phyloP scores from a whole-genome alignment of 768 basidiomycete genomes.

The Suillus discolor region DNA sequence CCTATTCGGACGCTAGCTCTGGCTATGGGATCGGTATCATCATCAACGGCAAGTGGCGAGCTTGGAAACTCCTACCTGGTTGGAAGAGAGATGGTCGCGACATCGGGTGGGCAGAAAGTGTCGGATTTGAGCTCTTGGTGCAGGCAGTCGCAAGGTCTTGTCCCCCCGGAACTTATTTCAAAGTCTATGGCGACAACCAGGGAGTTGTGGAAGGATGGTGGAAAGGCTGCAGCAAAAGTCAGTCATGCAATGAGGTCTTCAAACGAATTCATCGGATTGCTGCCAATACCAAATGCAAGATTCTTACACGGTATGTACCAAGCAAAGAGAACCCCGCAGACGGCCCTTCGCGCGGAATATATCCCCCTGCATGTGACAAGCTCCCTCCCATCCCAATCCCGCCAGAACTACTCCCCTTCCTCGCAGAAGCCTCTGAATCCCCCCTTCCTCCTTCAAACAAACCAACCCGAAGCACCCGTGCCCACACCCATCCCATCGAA shows the following conservation, averaged over 20 bases:
- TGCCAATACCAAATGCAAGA: too few species aligned
- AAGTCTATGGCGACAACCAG: conserved; percentile 27
- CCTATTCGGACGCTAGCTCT: conserved; percentile 47
- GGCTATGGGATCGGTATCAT: conserved; percentile 35
- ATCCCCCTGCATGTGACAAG: too few species aligned
- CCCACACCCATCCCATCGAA: too few species aligned
- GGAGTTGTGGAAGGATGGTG: conserved; percentile 42
- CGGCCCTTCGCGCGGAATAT: too few species aligned
- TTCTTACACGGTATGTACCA: too few species aligned
- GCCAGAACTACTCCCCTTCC: too few species aligned
- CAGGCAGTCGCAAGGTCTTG: conserved; percentile 11
- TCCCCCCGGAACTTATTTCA: conserved; percentile 4
- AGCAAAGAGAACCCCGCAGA: too few species aligned
- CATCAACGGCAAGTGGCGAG: conserved; percentile 21
- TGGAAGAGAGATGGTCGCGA: conserved; percentile 36
- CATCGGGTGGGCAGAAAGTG: conserved; percentile 50
- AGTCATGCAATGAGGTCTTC: conserved; percentile 30
- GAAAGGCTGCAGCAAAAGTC: conserved; percentile 33
- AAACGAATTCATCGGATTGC: conserved; percentile 22
- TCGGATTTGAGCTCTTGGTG: conserved; percentile 45
- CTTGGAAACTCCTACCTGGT: conserved; percentile 31
- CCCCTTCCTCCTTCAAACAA: too few species aligned
- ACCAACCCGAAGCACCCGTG: too few species aligned
- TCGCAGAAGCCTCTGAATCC: too few species aligned
- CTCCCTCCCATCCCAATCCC: too few species aligned